Base-by-base conservation (phyloP, 202 grass and related monocot species). In the Bolboschoenoplectus hybrid region DNA sequence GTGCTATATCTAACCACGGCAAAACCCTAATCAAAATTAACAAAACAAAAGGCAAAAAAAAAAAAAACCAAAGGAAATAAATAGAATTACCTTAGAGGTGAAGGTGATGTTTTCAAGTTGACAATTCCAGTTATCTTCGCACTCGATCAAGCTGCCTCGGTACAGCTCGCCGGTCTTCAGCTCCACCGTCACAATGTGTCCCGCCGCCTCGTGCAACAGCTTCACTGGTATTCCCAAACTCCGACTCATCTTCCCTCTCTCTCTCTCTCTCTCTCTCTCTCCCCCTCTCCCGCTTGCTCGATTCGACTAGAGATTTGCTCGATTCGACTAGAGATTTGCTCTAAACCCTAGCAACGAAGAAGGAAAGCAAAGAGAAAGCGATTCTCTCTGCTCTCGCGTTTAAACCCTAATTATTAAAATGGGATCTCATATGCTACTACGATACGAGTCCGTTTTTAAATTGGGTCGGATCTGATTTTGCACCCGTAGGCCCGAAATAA, bases 121-220 rank as follows among this genome's bases (percentile, higher is more conserved):
- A 91, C 97, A 99, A 87, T 97, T 99, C 97, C 97, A 97, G 93
- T 99, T 99, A 88, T 99, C 97, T 90, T 99, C 92, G 88, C 94
- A 99, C 86, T 99, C 97, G 63, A 97, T 79, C 88, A 97, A 78
- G 86, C 87, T 84, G 17, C 97, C 92, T 34, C 91, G 88, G 83
- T 99, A 99, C 49, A 99, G 90, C 81, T 99, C 93, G 61, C 93
- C 97, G 56, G 90, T 99, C 88, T 99, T 99, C 79, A 97, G 87
- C 84, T 99, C 97, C 82, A 97, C 97, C 76, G 97, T 97, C 40
- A 99, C 97, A 7, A 97, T 89, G 62, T 99, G 93, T 82, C 93
- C 97, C 20, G 89, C 97, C 76, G 92, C 91, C 90, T 99, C 94
- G 81, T 99, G 97, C 87, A 99, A 74, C 76, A 97, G 83, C 91